These are phyloP conservation scores for Phytophthora tubulina DNA, from an alignment of 352 stramenopile species.

Conservation along the genomic window DNA sequence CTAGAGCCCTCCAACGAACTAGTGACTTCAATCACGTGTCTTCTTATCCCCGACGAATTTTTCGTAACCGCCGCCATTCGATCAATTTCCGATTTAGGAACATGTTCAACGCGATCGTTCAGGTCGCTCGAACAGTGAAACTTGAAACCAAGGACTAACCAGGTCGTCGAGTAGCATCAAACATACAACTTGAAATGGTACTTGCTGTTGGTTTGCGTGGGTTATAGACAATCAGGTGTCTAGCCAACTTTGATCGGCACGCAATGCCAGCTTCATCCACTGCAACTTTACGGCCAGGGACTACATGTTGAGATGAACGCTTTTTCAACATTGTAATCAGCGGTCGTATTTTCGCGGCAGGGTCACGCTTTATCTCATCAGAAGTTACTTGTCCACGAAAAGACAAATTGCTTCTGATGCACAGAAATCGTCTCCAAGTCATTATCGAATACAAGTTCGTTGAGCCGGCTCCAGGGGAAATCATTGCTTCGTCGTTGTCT, in stretches of 20 bases:
- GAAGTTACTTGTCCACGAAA: not conserved
- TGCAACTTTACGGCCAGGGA: constrained; percentile 30
- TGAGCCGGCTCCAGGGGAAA: constrained; percentile 5
- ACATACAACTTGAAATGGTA: too few relatives aligned
- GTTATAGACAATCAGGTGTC: constrained; percentile 45
- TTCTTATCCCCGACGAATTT: too few relatives aligned
- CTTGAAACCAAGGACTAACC: too few relatives aligned
- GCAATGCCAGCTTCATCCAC: constrained; percentile 44
- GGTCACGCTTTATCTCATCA: not conserved
- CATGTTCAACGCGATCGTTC: too few relatives aligned
- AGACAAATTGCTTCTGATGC: constrained; percentile 11
- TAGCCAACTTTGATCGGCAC: constrained; percentile 33
- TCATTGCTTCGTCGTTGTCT: constrained; percentile 23
- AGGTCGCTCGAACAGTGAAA: too few relatives aligned
- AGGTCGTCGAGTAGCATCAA: too few relatives aligned
- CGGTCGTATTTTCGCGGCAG: not conserved
- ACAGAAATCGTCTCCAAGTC: constrained; percentile 28
- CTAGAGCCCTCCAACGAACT: too few relatives aligned
- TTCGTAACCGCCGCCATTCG: too few relatives aligned
- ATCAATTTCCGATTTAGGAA: too few relatives aligned
- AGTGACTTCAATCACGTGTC: too few relatives aligned
- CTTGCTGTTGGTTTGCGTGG: constrained; percentile 31
- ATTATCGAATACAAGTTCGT: constrained; percentile 29
- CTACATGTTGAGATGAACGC: constrained; percentile 26
- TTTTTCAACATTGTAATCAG: constrained; percentile 40